Percentiles rank a stretch among this genome's conserved stretches.
phyloP scores from a whole-genome alignment of 2,329 filamentous ascomycete genomes.

The Hymenoscyphus occultus region DNA sequence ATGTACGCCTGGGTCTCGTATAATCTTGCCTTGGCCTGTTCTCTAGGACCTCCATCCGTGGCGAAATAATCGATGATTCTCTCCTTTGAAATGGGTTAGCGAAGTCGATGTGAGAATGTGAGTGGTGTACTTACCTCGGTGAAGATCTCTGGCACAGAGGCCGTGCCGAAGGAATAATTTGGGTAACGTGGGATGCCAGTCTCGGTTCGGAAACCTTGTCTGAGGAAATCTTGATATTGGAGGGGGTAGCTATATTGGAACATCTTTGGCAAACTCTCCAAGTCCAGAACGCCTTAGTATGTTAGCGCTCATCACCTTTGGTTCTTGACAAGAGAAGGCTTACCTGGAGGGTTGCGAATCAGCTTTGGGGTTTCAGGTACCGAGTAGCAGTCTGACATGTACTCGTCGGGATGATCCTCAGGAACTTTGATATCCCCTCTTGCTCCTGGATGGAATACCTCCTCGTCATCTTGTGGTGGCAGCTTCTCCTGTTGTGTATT shows the following conservation, averaged over 20 bases:
- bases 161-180: constrained; percentile 1
- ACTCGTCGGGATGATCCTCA: not conserved
- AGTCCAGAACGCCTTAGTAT: constrained; percentile 8
- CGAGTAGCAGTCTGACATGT: not conserved
- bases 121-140: constrained; percentile 12
- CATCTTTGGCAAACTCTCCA: constrained; percentile 8
- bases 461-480: constrained; percentile 1
- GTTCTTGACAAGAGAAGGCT: not conserved
- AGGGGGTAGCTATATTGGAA: constrained; percentile 15
- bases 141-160: constrained; percentile 16
- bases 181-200: not conserved
- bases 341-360: constrained; percentile 2
- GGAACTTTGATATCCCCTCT: not conserved
- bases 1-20: not conserved
- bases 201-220: not conserved
- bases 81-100: not conserved
- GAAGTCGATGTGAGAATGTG: not conserved
- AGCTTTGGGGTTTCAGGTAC: not conserved
- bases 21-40: constrained; percentile 12
- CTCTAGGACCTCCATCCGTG: not conserved
- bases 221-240: not conserved
- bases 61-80: not conserved
- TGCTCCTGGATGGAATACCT: not conserved
- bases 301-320: not conserved
- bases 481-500: not conserved